phyloP scores from a whole-genome alignment of 2,329 filamentous ascomycete genomes.

The Reticulascus tulasneorum region DNA sequence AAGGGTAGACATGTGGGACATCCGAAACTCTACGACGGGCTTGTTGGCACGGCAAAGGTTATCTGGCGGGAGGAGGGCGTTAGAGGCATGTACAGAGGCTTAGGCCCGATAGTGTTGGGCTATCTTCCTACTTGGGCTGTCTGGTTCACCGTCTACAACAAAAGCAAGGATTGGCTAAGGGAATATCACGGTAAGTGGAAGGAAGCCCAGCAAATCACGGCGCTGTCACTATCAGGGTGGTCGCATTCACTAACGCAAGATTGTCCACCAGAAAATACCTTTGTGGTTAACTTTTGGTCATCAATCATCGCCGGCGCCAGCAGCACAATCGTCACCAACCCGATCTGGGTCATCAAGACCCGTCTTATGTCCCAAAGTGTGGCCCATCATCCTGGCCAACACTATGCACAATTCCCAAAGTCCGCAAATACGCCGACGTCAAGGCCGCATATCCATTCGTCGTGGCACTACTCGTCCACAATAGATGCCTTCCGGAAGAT shows the following conservation, averaged over 20 bases:
- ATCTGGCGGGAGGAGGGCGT: slow-evolving; percentile 90
- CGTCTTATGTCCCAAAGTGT: slow-evolving; percentile 90
- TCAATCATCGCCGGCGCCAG: slow-evolving; percentile 87
- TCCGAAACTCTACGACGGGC: slow-evolving; percentile 71
- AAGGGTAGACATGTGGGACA: slow-evolving; percentile 46
- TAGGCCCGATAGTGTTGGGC: slow-evolving; percentile 91
- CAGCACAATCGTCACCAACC: slow-evolving; percentile 92
- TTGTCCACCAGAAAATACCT: slow-evolving; percentile 65
- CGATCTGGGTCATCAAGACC: slow-evolving; percentile 99
- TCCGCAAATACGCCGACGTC: slow-evolving; percentile 51
- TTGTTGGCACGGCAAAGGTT: slow-evolving; percentile 77
- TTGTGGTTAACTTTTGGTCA: slow-evolving; percentile 79
- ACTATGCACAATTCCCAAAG: slow-evolving; percentile 42
- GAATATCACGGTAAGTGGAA: slow-evolving; percentile 53
- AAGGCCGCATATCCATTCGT: slow-evolving; percentile 55
- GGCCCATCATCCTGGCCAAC: slow-evolving; percentile 41
- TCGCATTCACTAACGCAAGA: slow-evolving; percentile 18
- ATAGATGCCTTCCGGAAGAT: slow-evolving; percentile 92
- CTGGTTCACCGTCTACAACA: slow-evolving; percentile 95
- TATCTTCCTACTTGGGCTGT: slow-evolving; percentile 98
- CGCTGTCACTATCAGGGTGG: no score
- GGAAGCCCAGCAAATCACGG: background rate
- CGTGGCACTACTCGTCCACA: slow-evolving; percentile 89
- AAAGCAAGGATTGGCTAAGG: slow-evolving; percentile 71
- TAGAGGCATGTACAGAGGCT: slow-evolving; percentile 84